phyloP scores from a whole-genome alignment of 2,329 filamentous ascomycete genomes.

The Penicillium palitans region DNA sequence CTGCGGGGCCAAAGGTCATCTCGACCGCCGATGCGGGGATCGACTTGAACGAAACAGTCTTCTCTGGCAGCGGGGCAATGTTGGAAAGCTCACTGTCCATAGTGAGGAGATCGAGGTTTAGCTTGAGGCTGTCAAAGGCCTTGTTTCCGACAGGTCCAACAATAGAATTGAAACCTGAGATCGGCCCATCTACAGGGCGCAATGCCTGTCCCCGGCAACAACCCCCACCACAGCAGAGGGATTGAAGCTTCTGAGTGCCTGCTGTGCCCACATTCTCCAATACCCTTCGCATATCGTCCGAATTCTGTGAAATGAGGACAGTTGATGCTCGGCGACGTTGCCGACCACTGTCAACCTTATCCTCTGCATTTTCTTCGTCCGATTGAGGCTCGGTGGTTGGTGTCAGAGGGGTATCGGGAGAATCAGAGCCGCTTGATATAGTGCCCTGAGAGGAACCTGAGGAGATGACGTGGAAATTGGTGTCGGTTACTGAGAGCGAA shows the following conservation, averaged over 20 bases:
- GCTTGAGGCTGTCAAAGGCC: constrained; percentile 75
- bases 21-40: constrained; percentile 38
- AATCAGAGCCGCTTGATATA: constrained; percentile 38
- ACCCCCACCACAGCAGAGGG: constrained; percentile 64
- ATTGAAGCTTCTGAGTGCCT: constrained; percentile 61
- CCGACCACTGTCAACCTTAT: constrained; percentile 29
- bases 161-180: constrained; percentile 50
- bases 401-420: constrained; percentile 46
- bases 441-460: constrained; percentile 34
- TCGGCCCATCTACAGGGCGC: constrained; percentile 44
- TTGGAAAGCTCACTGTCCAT: constrained; percentile 69
- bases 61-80: constrained; percentile 69
- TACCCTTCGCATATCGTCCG: constrained; percentile 59
- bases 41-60: constrained; percentile 66
- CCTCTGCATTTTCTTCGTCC: constrained; percentile 32
- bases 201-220: constrained; percentile 62
- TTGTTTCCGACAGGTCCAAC: constrained; percentile 69
- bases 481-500: constrained; percentile 39
- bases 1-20: constrained; percentile 39
- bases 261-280: constrained; percentile 54
- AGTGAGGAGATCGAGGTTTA: constrained; percentile 74
- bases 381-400: constrained; percentile 39
- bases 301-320: constrained; percentile 56
- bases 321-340: constrained; percentile 50
- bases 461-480: constrained; percentile 30